Conservation (phyloP, 208 protist species). For the Leishmania lainsoni region DNA sequence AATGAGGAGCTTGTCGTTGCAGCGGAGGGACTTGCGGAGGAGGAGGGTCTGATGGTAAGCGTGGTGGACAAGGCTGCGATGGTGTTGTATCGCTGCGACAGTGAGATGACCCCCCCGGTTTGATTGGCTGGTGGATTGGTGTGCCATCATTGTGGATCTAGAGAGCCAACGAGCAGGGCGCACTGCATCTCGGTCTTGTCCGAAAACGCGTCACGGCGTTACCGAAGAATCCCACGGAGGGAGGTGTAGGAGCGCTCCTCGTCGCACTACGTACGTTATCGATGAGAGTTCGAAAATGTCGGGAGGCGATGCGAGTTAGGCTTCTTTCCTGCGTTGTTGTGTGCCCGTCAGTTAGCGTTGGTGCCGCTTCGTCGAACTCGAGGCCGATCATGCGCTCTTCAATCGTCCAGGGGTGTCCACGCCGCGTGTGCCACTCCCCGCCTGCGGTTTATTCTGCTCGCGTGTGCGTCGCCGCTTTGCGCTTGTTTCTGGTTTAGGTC, state of each 20-base stretch:
- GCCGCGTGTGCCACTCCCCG: neutral
- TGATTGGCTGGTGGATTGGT: slow-evolving; percentile 21
- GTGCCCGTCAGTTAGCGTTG: neutral
- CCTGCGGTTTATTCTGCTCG: too few species aligned
- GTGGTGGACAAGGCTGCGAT: slow-evolving; percentile 33
- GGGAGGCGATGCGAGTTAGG: neutral
- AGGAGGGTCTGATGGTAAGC: slow-evolving; percentile 33
- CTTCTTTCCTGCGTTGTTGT: neutral
- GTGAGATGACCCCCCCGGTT: slow-evolving; percentile 17
- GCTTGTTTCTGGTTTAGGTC: neutral
- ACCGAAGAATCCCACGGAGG: neutral
- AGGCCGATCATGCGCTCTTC: neutral
- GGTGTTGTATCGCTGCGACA: slow-evolving; percentile 12
- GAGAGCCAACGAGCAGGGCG: slow-evolving; percentile 16
- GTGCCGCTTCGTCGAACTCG: neutral
- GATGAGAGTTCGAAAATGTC: neutral
- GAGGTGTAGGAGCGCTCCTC: neutral
- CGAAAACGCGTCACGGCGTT: neutral
- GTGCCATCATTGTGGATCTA: slow-evolving; percentile 16
- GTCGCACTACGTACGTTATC: neutral
- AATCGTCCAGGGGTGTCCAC: neutral
- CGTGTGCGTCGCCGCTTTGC: neutral
- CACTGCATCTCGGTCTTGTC: neutral
- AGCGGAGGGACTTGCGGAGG: slow-evolving; percentile 26
- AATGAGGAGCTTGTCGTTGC: slow-evolving; percentile 23